A percentile compares a stretch with the other conserved stretches of the same genome.
These are phyloP conservation scores for Phytophthora quininea DNA, from an alignment of 352 stramenopile species.

Conservation along the genomic window DNA sequence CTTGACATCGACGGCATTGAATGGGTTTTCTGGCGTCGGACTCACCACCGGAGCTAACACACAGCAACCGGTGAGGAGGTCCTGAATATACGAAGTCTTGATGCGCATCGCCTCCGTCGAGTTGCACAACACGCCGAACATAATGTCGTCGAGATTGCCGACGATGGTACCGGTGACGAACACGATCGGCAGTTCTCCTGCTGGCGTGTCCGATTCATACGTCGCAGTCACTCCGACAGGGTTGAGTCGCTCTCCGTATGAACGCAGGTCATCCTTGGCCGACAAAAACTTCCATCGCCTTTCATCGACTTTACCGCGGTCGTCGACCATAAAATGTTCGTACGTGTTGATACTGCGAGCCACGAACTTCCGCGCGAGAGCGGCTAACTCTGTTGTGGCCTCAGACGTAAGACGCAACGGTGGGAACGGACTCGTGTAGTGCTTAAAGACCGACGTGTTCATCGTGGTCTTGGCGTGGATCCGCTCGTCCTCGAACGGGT, in stretches of 20 bases:
- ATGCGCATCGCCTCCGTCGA: conserved; percentile 44
- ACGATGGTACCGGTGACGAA: conserved; percentile 38
- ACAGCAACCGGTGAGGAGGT: conserved; percentile 45
- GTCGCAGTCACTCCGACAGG: background rate
- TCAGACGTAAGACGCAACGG: conserved; percentile 42
- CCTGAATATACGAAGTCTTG: conserved; percentile 50
- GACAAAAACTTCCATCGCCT: conserved; percentile 38
- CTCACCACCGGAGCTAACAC: conserved; percentile 44
- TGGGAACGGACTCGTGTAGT: conserved; percentile 39
- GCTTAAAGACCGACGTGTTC: conserved; percentile 24
- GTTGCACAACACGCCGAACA: conserved; percentile 41
- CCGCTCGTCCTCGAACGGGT: conserved; percentile 22
- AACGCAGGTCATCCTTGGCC: conserved; percentile 30
- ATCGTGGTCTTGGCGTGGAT: conserved; percentile 1
- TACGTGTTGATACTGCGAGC: conserved; percentile 31
- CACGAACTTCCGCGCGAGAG: conserved; percentile 36
- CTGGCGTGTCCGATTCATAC: conserved; percentile 20
- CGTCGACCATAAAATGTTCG: conserved; percentile 40
- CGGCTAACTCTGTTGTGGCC: conserved; percentile 25
- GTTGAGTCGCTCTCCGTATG: conserved; percentile 28
- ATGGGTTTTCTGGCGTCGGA: conserved; percentile 40
- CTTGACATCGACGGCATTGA: conserved; percentile 48
- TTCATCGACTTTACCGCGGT: conserved; percentile 34
- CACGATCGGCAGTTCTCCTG: conserved; percentile 31
- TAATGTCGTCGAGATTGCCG: conserved; percentile 42